Base-by-base conservation (phyloP, 78 protist species). In the Dictyostelium intermedium region DNA sequence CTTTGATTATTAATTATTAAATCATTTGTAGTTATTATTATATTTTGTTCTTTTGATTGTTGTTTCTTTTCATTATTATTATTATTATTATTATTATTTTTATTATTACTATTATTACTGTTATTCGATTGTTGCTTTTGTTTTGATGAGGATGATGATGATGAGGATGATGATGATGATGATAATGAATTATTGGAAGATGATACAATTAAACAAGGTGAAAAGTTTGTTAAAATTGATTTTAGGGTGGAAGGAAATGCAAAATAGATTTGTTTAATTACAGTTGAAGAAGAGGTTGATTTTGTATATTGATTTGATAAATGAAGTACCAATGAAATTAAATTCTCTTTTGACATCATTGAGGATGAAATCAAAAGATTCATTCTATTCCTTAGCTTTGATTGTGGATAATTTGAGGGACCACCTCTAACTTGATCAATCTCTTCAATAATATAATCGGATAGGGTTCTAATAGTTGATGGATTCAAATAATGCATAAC, bases 401-500 rank as follows among this genome's bases (percentile, higher is more conserved):
- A 20, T 18, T 18, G 41, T 1, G 56, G 53, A 84, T 30, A 80
- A 30, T 80, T 41, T 45, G 72, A 80, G 27, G 39, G 39, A 25
- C 73, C 73, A 66, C 74, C 34, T 66, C 7, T 60, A 8, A 35
- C 35, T 35, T 14, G 20, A 27, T 86, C 85, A 73, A 87, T 87
- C 34, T 87, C 94, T n/a, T 70, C 23, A 5, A 70, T 35, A 3
- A 89, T 89, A 50, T 69, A 80, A 69, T 80, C 80, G 2, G 94
- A 69, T 13, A 89, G 13, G 1, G 25, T 39, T n/a, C 82, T 25
- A 35, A 81, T 89, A 0, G 87, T 69, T 1, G 83, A 69, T 25
- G 94, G 85, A 30, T 56, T 80, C 3, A 89, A 10, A 27, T 74
- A 47, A 37, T 77, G 63, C 56, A 80, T 69, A 5, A 60, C 47